A percentile compares a stretch with the other conserved stretches of the same genome.
Evolutionary conservation across 371 early-diverging fungal genomes (phyloP).

Genomic region (Circinella umbellata): DNA sequence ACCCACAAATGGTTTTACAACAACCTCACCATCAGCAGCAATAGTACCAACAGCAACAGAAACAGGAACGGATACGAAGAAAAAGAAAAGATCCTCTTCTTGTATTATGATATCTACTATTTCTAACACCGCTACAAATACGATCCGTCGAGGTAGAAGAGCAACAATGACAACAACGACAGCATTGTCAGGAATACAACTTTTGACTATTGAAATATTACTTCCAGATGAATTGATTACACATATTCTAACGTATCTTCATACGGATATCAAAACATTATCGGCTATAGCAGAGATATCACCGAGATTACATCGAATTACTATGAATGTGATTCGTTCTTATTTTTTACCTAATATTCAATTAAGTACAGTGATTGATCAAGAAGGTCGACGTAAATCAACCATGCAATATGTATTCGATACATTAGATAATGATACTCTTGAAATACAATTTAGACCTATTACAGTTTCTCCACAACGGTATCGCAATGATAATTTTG

Average conservation of each 20-base stretch:
- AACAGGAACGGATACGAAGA: too few relatives aligned
- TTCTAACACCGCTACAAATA: too few relatives aligned
- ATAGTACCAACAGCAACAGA: too few relatives aligned
- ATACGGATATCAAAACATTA: constrained; percentile 14
- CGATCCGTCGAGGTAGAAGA: not conserved
- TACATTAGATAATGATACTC: constrained; percentile 9
- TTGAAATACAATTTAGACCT: constrained; percentile 16
- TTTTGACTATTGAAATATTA: constrained; percentile 6
- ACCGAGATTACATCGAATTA: not conserved
- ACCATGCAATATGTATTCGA: constrained; percentile 16
- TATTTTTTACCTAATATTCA: constrained; percentile 20
- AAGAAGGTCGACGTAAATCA: constrained; percentile 23
- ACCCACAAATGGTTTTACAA: too few relatives aligned
- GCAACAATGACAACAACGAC: not conserved
- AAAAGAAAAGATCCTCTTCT: too few relatives aligned
- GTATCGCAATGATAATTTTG: constrained; percentile 10
- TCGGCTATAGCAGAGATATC: constrained; percentile 13
- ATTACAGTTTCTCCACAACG: constrained; percentile 11
- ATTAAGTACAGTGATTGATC: constrained; percentile 16
- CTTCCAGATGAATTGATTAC: constrained; percentile 24
- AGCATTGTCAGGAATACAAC: too few relatives aligned
- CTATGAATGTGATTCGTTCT: constrained; percentile 9
- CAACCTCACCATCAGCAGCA: too few relatives aligned
- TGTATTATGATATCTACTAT: too few relatives aligned
- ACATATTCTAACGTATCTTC: constrained; percentile 12